Base-by-base conservation (phyloP, 1,139 yeast genomes). In the Blastobotrys apis region DNA sequence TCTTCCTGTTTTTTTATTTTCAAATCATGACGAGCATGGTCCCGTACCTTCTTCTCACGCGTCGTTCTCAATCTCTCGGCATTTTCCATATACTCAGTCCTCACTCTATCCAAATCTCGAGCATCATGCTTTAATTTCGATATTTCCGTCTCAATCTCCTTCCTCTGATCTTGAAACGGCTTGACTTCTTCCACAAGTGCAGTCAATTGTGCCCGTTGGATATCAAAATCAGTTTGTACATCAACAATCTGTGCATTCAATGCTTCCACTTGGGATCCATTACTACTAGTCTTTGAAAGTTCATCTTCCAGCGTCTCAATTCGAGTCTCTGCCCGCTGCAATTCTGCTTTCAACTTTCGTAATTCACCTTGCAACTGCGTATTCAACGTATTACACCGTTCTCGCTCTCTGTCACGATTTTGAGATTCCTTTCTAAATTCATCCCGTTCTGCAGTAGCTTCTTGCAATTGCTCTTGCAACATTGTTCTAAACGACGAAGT, bases 301-400 rank as follows among this genome's bases (percentile, higher is more conserved):
- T 62, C 46, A 34, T 60, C 47, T 37, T 51, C 37, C 4, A 59
- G 52, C 17, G 34, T 31, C 5, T 37, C 46, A 19, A 37, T 23
- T 27, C 33, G 35, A 20, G 10, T 12, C 31, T 30, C 3, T 13
- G 10, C 13, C 5, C 10, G 4, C 6, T 22, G 23, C 8, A 15
- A 8, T 5, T 17, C n/a, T 10, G 23, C 3, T 16, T 10, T 23
- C 22, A n/a, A 3, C 23, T 20, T 32, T 8, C 19, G 3, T 15
- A 5, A 15, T 5, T 32, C 26, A 23, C 10, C 10, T 23, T 23
- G 26, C 26, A 23, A 10, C 26, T 10, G 26, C 26, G 10, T 10
- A n/a, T n/a, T n/a, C n/a, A n/a, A n/a, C n/a, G n/a, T n/a, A n/a
- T n/a, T n/a, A n/a, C n/a, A n/a, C n/a, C n/a, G n/a, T n/a, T n/a